Base-by-base conservation (phyloP, 2,329 filamentous ascomycete species). In the Colletotrichum magnum region DNA sequence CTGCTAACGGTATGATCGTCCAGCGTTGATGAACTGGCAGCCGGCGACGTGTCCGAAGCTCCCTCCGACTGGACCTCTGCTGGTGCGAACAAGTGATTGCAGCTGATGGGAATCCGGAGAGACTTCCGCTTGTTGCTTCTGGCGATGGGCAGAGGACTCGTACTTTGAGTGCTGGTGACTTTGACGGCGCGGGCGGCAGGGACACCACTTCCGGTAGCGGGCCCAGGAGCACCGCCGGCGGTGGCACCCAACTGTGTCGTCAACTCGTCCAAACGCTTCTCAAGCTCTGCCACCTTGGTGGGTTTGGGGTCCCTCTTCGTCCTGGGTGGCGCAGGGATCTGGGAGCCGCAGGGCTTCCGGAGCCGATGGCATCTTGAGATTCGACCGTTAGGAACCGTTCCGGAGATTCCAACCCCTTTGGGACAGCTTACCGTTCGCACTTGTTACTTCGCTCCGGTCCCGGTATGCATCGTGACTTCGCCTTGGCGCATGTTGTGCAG, bases 401-500 rank as follows among this genome's bases (percentile, higher is more conserved):
- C 10, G 41, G 54, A 58, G 18, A 47, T 26, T 9, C 6, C 16
- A 36, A 36, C 1, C 10, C 4, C 21, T 7, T 57, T 32, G 4
- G 39, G n/a, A 15, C 5, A n/a, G 65, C 79, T 74, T 72, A 86
- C 84, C 85, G 81, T 70, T 87, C 85, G 71, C 85, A 87, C 63
- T 84, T 83, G 62, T 78, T 77, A 41, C 74, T 76, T 6, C 75
- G 78, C 15, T 76, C 74, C 10, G 81, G 80, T 3, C 84, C 82
- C 0, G 83, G 78, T 28, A 85, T 82, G 52, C 85, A 87, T 72
- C 85, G 79, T 36, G 84, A 81, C 73, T 87, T 87, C n/a, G 85
- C 85, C 72, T 82, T 85, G 68, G 85, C 85, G 73, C 85, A 87
- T 2, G 84, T 86, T 1, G 79, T 79, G 73, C 85, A 87, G 51